phyloP scores from a whole-genome alignment of 495 filamentous ascomycete species.

The Penicillium pulvis region DNA sequence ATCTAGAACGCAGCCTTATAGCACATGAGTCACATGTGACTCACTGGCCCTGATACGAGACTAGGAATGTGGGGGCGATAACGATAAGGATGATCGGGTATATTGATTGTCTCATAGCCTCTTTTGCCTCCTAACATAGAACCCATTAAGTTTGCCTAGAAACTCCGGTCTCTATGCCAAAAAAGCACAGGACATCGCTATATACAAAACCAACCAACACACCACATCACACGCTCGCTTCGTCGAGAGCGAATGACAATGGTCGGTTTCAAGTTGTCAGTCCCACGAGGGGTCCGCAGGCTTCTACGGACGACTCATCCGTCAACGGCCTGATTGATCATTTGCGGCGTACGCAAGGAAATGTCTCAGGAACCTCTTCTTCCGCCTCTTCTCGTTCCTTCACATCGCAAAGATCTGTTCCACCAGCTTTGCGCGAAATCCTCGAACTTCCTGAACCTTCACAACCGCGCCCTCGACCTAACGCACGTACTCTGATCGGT shows the following conservation, averaged over 20 bases:
- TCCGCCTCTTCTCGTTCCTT: constrained; percentile 15
- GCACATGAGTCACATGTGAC: too few species aligned
- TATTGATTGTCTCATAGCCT: not conserved
- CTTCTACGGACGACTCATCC: constrained; percentile 18
- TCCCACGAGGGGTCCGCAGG: not conserved
- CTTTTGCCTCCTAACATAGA: constrained; percentile 3
- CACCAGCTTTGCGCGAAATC: constrained; percentile 58
- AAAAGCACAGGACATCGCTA: constrained; percentile 40
- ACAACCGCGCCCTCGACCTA: constrained; percentile 63
- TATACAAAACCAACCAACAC: constrained; percentile 36
- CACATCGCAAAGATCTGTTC: constrained; percentile 46
- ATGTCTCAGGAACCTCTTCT: constrained; percentile 16
- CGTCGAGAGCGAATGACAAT: constrained; percentile 33
- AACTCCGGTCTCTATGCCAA: constrained; percentile 38
- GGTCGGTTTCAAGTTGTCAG: constrained; percentile 20
- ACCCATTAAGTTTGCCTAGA: constrained; percentile 7
- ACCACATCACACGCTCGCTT: constrained; percentile 42
- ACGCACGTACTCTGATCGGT: constrained; percentile 39
- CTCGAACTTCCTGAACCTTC: constrained; percentile 72
- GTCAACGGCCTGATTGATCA: constrained; percentile 54
- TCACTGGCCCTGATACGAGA: too few species aligned
- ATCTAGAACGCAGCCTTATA: too few species aligned
- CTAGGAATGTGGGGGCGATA: too few species aligned
- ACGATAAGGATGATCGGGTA: constrained; percentile 12
- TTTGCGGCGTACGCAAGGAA: constrained; percentile 48